Base-by-base conservation (phyloP, 1,284 basidiomycete genomes). In the Heterobasidion occidentale region DNA sequence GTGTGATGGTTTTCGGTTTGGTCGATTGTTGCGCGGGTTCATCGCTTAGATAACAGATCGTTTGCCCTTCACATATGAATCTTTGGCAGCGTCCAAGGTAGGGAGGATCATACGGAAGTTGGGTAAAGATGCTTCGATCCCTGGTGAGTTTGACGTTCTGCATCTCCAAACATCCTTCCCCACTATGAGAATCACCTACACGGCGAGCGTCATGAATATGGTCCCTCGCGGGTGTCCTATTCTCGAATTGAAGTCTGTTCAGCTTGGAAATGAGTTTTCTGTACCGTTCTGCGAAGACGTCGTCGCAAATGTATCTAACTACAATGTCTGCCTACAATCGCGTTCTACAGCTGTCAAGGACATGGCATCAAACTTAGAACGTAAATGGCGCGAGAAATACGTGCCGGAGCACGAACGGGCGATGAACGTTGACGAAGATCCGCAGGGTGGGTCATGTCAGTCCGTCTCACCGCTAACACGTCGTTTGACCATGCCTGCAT, bases 291-390 rank as follows among this genome's bases (percentile, higher is more conserved):
- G 51, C 52, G 51, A 47, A 56, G 52, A 46, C 52, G 36, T 15
- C 20, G 17, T 35, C 52, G 36, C 44, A 42, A 42, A 46, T 34
- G 27, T 55, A 53, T 52, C 53, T 59, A 53, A 59, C 55, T 14
- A 38, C 49, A 46, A 59, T 58, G 19, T 36, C 35, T 48, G 33
- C 44, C 33, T 33, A 33, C 53, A 35, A 55, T 53, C 54, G 54
- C 50, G 50, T 60, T 42, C 38, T 71, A 68, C 76, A 91, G 89
- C 89, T 72, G 83, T 90, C 85, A 88, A 89, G 84, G 90, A 92
- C 75, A 88, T 92, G 86, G 89, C 90, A 65, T 81, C 81, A 68
- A 90, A 89, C 74, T 76, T 92, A 73, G 87, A 90, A 74, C 81
- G 80, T 67, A 83, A 83, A 74, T 92, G 89, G 89, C 81, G 86